Evolutionary conservation across 2,329 filamentous ascomycete species (phyloP), one percentile per base, ranked within the genome.

Genomic region (Fusarium decemcellulare): DNA sequence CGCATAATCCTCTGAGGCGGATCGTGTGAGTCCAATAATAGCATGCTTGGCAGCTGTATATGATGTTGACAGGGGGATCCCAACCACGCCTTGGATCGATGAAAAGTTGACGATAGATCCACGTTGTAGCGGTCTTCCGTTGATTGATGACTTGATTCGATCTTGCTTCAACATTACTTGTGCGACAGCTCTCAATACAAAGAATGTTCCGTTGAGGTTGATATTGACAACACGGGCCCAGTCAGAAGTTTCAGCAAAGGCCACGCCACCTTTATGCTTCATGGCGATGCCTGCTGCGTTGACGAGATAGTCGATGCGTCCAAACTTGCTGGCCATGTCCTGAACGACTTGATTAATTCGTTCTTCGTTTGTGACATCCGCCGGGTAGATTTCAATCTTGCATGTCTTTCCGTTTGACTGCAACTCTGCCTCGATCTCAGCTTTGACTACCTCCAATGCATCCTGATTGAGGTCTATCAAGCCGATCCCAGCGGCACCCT

Each of bases 111-210:
- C 48, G 5, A 72, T 72, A 0, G 67, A 72, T 12, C 70, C 70
- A 0, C 67, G 55, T 2, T 72, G 70, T 2, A 72, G 23, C 1
- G 63, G 36, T 3, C 67, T 55, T 2, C 70, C 61, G 30, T 83
- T 77, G 36, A 81, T 77, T 0, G 67, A 64, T 0, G 81, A 82
- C 1, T 67, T 55, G 3, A 84, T 81, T 0, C 75, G 79, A 0
- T 82, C 78, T 64, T 85, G 83, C 63, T 80, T 74, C 12, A 84
- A 66, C 83, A 85, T 85, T 23, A 84, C 78, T 34, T 77, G 11
- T 2, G 81, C 79, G 1, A 79, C 77, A 6, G 80, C 81, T 15
- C 78, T 74, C 1, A 84, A 67, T 3, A 84, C 76, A 60, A 78
- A 81, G 61, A 85, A 83, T 3, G 79, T 80, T 0, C 82, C 82